These are phyloP conservation scores for Candida gigantensis DNA, from an alignment of 1,139 yeast species.

Conservation along the genomic window DNA sequence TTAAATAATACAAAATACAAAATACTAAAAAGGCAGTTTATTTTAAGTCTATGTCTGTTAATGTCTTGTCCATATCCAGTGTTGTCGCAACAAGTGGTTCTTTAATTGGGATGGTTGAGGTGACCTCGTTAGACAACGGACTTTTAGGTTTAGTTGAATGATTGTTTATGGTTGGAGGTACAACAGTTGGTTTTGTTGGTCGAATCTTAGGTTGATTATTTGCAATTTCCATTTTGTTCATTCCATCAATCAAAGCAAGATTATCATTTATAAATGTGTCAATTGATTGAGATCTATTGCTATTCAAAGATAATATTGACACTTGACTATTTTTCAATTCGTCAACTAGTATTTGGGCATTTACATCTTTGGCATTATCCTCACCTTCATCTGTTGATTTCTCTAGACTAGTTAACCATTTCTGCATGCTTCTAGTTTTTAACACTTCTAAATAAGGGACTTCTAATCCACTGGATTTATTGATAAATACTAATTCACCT, in stretches of 20 bases:
- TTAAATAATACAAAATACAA: neutral
- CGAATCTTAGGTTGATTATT: neutral
- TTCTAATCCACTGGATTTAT: constrained; percentile 46
- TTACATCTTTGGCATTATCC: constrained; percentile 13
- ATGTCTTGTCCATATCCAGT: constrained; percentile 9
- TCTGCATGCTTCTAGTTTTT: constrained; percentile 31
- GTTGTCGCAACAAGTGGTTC: neutral
- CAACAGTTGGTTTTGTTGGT: constrained; percentile 1
- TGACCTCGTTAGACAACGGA: constrained; percentile 16
- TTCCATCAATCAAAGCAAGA: constrained; percentile 19
- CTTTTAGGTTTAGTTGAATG: constrained; percentile 8
- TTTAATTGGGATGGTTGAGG: constrained; percentile 7
- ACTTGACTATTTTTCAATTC: constrained; percentile 25
- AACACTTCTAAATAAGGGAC: constrained; percentile 69
- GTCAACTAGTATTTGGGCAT: constrained; percentile 22
- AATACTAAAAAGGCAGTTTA: constrained; percentile 1
- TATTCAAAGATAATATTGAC: constrained; percentile 20
- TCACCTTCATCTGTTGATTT: constrained; percentile 10
- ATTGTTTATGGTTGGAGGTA: too few species aligned
- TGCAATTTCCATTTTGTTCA: constrained; percentile 5
- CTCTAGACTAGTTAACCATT: constrained; percentile 34
- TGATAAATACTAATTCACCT: constrained; percentile 70
- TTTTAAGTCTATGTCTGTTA: constrained; percentile 12
- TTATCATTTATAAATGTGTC: constrained; percentile 33
- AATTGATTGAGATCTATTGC: constrained; percentile 21